Base-by-base conservation (phyloP, 2,329 filamentous ascomycete species). In the Zymoseptoria passerinii region DNA sequence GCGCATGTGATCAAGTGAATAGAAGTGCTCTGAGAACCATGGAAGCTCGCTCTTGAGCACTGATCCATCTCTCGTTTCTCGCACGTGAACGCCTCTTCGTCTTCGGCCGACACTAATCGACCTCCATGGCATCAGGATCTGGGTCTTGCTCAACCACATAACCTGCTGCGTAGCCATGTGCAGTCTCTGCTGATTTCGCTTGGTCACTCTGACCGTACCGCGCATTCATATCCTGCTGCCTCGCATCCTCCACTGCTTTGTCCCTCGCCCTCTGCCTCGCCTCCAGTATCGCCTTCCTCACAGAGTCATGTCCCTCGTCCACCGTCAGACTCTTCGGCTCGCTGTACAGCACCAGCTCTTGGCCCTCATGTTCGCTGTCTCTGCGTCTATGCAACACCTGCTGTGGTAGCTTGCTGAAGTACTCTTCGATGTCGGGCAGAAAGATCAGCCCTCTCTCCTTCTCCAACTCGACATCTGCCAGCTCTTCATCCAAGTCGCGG, bases 401-500 rank as follows among this genome's bases (percentile, higher is more conserved):
- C 50, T 78, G 84, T 54, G 91, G 89, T 61, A 87, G 86, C 59
- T 82, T 80, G 62, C 80, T 81, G 55, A 97, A 80, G 70, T 89
- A 87, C 74, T 88, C 90, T 71, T 92, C 87, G 56, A 97, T 88
- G 70, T 95, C 89, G 0, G 90, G 86, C 0, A 95, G 81, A 76
- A 96, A 91, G 69, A 92, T 80, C 52, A 95, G 81, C 64, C 78
- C 81, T 65, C 82, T 81, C 20, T 82, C 78, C 61, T 81, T 79
- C 57, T 84, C 80, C 52, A 79, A 76, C 60, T 88, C 83, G 28
- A 81, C 77, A 63, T 87, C 84, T 13, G 87, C 86, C 52, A 97
- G 82, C 75, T 97, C 92, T 66, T 88, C 88, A 70, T 95, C 91
- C 8, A 99, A 80, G 73, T 95, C 86, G 77, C 92, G 87, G 66